phyloP scores from a whole-genome alignment of 345 rosid genomes.

The Pistacia atlantica region DNA sequence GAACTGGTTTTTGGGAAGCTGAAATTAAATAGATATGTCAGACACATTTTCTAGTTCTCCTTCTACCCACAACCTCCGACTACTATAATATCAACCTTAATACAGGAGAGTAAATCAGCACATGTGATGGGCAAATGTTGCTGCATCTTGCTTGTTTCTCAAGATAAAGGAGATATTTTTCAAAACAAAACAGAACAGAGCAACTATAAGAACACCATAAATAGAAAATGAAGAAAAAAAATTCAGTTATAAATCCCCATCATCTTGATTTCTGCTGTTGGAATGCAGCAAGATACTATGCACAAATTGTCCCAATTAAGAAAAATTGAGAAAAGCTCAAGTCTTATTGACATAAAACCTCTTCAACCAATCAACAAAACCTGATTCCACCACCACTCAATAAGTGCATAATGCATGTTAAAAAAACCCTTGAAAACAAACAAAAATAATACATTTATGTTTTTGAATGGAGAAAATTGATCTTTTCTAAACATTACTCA shows the following conservation, averaged over 20 bases:
- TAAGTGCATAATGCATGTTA: background rate
- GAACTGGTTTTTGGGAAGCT: background rate
- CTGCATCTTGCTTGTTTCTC: background rate
- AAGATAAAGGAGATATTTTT: background rate
- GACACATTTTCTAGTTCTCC: no score
- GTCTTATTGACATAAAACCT: background rate
- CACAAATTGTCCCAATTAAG: background rate
- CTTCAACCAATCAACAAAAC: background rate
- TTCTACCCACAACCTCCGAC: no score
- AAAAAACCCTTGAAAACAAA: background rate
- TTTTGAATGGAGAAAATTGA: background rate
- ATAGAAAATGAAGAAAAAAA: background rate
- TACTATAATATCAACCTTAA: background rate
- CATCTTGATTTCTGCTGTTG: background rate
- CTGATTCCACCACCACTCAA: background rate
- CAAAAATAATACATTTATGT: background rate
- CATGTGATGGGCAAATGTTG: background rate
- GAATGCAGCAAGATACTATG: background rate
- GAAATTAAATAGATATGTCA: background rate
- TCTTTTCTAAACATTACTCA: slow-evolving; percentile 28
- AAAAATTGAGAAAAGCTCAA: background rate
- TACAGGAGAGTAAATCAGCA: background rate
- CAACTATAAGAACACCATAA: background rate
- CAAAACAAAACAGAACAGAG: background rate
- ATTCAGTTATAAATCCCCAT: background rate